Percentiles rank a stretch among this genome's conserved stretches.
These are phyloP conservation scores for Cardamine chenopodiifolia DNA, from an alignment of 345 rosid species.

Conservation along the genomic window DNA sequence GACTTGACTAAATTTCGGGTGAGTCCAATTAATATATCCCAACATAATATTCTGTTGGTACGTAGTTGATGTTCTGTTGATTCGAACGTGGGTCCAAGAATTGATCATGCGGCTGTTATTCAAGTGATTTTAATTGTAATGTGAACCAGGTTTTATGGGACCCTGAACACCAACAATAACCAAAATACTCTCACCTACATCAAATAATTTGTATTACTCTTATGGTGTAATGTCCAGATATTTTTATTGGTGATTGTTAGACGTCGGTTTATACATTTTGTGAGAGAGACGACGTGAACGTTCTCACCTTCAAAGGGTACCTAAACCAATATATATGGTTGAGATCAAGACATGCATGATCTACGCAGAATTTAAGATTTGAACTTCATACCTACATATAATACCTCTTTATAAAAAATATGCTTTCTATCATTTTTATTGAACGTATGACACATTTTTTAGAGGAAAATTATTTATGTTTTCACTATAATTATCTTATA, in stretches of 20 bases:
- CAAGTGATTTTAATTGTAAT: slow-evolving; percentile 14
- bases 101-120: slow-evolving; percentile 35
- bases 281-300: slow-evolving; percentile 35
- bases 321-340: slow-evolving; percentile 31
- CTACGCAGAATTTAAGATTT: slow-evolving; percentile 32
- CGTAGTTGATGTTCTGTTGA: slow-evolving; percentile 23
- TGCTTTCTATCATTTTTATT: not conserved
- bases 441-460: not conserved
- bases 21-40: slow-evolving; percentile 31
- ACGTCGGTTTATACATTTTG: slow-evolving; percentile 25
- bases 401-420: no score
- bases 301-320: slow-evolving; percentile 16
- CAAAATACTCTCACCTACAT: slow-evolving; percentile 26
- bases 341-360: slow-evolving; percentile 38
- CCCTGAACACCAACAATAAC: slow-evolving; percentile 10
- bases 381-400: slow-evolving; percentile 12
- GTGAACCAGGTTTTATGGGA: slow-evolving; percentile 26
- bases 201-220: slow-evolving; percentile 23
- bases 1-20: slow-evolving; percentile 22
- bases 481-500: not conserved
- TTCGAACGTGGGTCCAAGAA: slow-evolving; percentile 40
- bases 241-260: slow-evolving; percentile 18
- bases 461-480: not conserved
- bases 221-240: slow-evolving; percentile 8
- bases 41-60: slow-evolving; percentile 38